phyloP scores from a whole-genome alignment of 2,329 filamentous ascomycete species.

The Teratosphaeriaceae sp. region DNA sequence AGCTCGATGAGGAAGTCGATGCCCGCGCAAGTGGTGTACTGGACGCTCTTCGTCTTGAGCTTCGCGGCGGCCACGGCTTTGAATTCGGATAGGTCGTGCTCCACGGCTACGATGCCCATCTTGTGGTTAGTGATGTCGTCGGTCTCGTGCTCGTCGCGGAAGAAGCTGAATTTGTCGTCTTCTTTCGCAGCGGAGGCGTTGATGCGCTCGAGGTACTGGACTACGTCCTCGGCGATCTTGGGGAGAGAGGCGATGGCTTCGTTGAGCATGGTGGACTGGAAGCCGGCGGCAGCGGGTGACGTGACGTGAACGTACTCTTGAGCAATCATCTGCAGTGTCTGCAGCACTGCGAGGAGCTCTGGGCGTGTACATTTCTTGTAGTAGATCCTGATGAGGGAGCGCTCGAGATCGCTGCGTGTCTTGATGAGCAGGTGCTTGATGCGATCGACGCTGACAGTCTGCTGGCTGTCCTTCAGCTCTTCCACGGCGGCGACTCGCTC shows the following conservation, averaged over 20 bases:
- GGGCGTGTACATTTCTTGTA: slow-evolving; percentile 92
- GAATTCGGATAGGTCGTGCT: slow-evolving; percentile 79
- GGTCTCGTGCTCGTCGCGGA: slow-evolving; percentile 78
- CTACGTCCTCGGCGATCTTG: slow-evolving; percentile 64
- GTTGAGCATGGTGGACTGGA: slow-evolving; percentile 62
- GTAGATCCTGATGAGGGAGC: slow-evolving; percentile 89
- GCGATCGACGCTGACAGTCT: slow-evolving; percentile 62
- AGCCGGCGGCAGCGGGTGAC: slow-evolving; percentile 60
- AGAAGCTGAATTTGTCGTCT: slow-evolving; percentile 93
- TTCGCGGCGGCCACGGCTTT: slow-evolving; percentile 63
- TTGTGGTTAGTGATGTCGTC: slow-evolving; percentile 87
- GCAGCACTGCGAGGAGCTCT: slow-evolving; percentile 77
- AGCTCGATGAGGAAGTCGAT: slow-evolving; percentile 96
- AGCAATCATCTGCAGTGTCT: slow-evolving; percentile 76
- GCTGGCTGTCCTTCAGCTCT: slow-evolving; percentile 67
- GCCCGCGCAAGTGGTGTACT: slow-evolving; percentile 77
- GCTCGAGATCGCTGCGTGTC: slow-evolving; percentile 78
- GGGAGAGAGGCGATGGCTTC: slow-evolving; percentile 71
- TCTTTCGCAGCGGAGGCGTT: slow-evolving; percentile 74
- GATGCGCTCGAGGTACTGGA: slow-evolving; percentile 74
- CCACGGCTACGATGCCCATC: slow-evolving; percentile 85
- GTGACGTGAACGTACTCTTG: slow-evolving; percentile 67
- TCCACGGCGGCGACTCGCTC: slow-evolving; percentile 78
- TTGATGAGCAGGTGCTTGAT: slow-evolving; percentile 64
- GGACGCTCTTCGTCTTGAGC: slow-evolving; percentile 61